Evolutionary conservation across 768 basidiomycete genomes (phyloP).

Genomic region (Kwoniella bestiolae): DNA sequence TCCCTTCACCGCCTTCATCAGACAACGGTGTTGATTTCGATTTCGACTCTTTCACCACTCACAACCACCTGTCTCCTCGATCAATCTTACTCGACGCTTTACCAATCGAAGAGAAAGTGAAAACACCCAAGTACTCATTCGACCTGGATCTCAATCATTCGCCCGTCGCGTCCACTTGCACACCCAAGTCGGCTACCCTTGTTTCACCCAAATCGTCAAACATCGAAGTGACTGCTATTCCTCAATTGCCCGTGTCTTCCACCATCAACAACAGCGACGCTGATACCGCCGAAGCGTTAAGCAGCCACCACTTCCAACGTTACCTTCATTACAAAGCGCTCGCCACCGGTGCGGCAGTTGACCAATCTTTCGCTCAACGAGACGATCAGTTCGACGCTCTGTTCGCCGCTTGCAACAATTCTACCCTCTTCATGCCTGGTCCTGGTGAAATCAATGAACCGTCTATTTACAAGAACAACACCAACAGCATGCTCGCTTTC

Average conservation of each 20-base stretch:
- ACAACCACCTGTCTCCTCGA: slow-evolving; percentile 5
- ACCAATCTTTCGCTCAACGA: slow-evolving; percentile 11
- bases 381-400: slow-evolving; percentile 28
- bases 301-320: slow-evolving; percentile 47
- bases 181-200: slow-evolving; percentile 18
- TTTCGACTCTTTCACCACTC: slow-evolving; percentile 17
- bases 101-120: slow-evolving; percentile 8
- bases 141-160: slow-evolving; percentile 19
- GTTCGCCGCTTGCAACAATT: slow-evolving; percentile 20
- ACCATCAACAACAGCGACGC: slow-evolving; percentile 7
- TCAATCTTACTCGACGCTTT: slow-evolving; percentile 10
- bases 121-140: neutral
- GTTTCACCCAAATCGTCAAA: slow-evolving; percentile 20
- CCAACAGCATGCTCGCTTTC: slow-evolving; percentile 32
- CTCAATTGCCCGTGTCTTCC: neutral
- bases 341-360: slow-evolving; percentile 44
- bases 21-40: slow-evolving; percentile 16
- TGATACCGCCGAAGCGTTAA: slow-evolving; percentile 41
- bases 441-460: neutral
- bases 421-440: slow-evolving; percentile 27
- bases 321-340: slow-evolving; percentile 50
- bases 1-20: slow-evolving; percentile 24
- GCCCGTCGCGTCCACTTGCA: slow-evolving; percentile 13
- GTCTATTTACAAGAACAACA: slow-evolving; percentile 5
- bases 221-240: slow-evolving; percentile 5